Evolutionary conservation across 2,329 filamentous ascomycete genomes (phyloP).

Genomic region (Fusarium nygamai): DNA sequence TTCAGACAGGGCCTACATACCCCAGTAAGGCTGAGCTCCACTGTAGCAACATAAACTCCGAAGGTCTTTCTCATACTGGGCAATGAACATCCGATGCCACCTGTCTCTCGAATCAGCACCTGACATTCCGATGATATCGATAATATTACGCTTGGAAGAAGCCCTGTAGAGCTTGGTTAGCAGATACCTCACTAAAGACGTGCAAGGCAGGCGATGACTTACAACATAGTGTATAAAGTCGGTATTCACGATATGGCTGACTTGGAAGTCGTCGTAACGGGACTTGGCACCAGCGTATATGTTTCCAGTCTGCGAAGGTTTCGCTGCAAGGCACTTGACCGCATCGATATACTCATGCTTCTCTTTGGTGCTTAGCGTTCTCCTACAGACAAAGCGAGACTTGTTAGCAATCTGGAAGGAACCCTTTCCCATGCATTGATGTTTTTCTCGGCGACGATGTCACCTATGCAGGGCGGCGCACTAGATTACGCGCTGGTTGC

Average conservation of each 20-base stretch:
- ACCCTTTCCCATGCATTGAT: rapidly evolving
- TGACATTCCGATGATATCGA: too few species aligned
- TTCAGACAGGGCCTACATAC: neutral
- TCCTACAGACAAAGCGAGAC: neutral
- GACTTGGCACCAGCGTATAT: neutral
- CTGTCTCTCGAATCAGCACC: neutral
- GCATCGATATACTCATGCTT: neutral
- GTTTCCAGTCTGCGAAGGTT: neutral
- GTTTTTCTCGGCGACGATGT: rapidly evolving
- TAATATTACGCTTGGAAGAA: neutral
- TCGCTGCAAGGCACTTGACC: rapidly evolving
- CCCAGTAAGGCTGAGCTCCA: neutral
- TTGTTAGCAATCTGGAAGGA: rapidly evolving
- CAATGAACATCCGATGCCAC: neutral
- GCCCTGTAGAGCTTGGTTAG: neutral
- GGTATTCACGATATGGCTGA: neutral
- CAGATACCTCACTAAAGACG: rapidly evolving
- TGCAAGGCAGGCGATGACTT: neutral
- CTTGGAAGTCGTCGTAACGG: neutral
- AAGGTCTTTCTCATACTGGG: neutral
- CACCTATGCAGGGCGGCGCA: too few species aligned
- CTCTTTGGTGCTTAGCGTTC: neutral
- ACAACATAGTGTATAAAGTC: neutral
- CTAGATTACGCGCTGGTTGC: too few species aligned
- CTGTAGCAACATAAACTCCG: neutral